Base-by-base conservation (phyloP, 345 rosid genomes). In the Boechera divaricarpa region DNA sequence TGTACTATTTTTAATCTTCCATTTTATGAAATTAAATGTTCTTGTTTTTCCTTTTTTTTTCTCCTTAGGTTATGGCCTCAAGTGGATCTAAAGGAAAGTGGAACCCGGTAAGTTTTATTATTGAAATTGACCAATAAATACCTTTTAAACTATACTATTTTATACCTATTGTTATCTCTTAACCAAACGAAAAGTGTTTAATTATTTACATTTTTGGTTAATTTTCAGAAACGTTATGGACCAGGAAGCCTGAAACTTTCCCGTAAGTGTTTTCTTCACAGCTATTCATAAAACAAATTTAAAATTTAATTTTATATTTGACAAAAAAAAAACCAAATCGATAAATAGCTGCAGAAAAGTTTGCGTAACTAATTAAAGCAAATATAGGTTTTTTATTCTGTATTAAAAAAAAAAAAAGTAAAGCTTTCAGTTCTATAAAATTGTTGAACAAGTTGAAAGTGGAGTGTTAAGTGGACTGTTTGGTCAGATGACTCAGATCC, bases 141-240 rank as follows among this genome's bases (percentile, higher is more conserved):
- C 28, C 28, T 16, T 49, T 49, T 49, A 1, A 5, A 18, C 2
- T 8, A 35, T 16, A 16, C 1, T 35, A 36, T 18, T 15, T 48
- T 6, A 16, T 16, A 67, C 41, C 33, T 29, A 5, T 16, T 69
- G 11, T 61, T 7, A 39, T 16, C 47, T 28, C 6, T 49, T 49
- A 18, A 15, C n/a, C 16, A 5, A 48, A 48, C 4, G 4, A 47
- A 53, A 58, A 38, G 2, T 58, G 62, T 15, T 13, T 55, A 49
- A 77, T 55, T 70, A n/a, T n/a, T 4, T 3, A 2, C 51, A 44
- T 18, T 39, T 70, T 39, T 58, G 45, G 61, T 65, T 58, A 49
- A 57, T 31, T 39, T 71, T 21, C 77, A 78, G 81, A 78, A 72
- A 78, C 73, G 63, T 32, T 78, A 78, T 66, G 68, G 77, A 59